phyloP scores from a whole-genome alignment of 148 eudicot species.

The Hydrangea macrophylla region DNA sequence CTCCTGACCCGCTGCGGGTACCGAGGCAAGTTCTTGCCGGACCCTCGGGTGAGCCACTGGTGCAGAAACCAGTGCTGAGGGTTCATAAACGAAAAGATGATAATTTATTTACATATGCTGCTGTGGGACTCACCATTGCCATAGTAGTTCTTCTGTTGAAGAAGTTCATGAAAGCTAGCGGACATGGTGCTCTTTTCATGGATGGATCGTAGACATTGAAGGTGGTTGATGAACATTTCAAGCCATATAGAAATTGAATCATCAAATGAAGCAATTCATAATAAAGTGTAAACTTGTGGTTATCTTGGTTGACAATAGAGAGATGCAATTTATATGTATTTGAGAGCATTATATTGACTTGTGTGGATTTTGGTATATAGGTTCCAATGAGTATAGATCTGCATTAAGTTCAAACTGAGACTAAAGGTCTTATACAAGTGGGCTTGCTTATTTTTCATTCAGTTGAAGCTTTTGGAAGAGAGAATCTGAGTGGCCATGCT shows the following conservation, averaged over 20 bases:
- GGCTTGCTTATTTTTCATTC: no score
- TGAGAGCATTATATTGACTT: no score
- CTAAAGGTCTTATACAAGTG: no score
- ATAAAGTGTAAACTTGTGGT: no score
- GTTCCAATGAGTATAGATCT: no score
- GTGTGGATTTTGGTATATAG: no score
- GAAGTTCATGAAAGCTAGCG: conserved; percentile 84
- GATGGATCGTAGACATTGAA: conserved; percentile 56
- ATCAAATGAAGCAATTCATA: no score
- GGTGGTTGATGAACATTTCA: neutral
- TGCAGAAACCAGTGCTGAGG: conserved; percentile 32
- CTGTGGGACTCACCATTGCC: conserved; percentile 81
- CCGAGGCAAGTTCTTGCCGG: conserved; percentile 31
- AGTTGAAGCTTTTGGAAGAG: no score
- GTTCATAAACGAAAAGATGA: conserved; percentile 65
- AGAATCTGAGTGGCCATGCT: no score
- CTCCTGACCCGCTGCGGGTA: conserved; percentile 23
- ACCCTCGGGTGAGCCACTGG: conserved; percentile 27
- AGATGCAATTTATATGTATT: no score
- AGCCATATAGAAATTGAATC: neutral
- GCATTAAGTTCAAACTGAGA: no score
- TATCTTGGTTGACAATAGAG: no score
- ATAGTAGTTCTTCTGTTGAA: conserved; percentile 70
- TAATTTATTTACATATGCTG: conserved; percentile 80
- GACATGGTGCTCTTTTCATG: conserved; percentile 73